Evolutionary conservation across 768 basidiomycete species (phyloP).

Genomic region (Suillus weaverae): DNA sequence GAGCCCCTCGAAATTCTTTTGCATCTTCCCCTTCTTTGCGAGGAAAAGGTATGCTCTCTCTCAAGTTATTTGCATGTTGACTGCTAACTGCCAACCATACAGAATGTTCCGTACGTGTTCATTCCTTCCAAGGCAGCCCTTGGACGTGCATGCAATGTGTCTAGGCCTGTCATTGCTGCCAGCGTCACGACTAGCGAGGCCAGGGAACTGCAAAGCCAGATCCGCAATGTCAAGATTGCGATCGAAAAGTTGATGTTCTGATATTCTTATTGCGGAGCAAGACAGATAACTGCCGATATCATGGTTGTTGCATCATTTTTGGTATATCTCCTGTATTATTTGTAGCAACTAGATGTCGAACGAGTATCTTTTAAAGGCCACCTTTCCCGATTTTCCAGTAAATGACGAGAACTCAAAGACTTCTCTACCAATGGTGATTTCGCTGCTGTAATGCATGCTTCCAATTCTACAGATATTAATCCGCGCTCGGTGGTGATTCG

Average conservation of each 20-base stretch:
- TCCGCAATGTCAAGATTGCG: conserved; percentile 78
- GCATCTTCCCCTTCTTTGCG: conserved; percentile 95
- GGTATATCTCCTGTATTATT: conserved; percentile 7
- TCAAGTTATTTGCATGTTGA: background rate
- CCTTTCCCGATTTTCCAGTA: conserved; percentile 73
- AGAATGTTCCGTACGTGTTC: conserved; percentile 75
- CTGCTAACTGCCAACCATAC: background rate
- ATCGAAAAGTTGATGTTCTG: conserved; percentile 45
- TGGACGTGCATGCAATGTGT: conserved; percentile 95
- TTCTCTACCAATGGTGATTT: too few relatives aligned
- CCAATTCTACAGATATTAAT: too few relatives aligned
- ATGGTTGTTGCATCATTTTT: background rate
- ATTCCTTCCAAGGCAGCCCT: conserved; percentile 94
- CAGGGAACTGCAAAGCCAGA: conserved; percentile 88
- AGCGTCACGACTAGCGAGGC: conserved; percentile 98
- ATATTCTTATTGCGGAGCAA: conserved; percentile 9
- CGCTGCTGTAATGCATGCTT: too few relatives aligned
- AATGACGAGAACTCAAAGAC: too few relatives aligned
- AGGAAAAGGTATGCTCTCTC: conserved; percentile 77
- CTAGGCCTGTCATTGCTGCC: conserved; percentile 92
- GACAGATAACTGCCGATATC: conserved; percentile 6
- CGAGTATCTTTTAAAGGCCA: conserved; percentile 79
- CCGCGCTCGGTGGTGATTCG: too few relatives aligned
- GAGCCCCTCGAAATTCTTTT: conserved; percentile 97
- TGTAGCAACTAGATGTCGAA: conserved; percentile 11